Evolutionary conservation across 2,329 filamentous ascomycete species (phyloP), one percentile per base, ranked within the genome.

Genomic region (Xylariaceae sp.): DNA sequence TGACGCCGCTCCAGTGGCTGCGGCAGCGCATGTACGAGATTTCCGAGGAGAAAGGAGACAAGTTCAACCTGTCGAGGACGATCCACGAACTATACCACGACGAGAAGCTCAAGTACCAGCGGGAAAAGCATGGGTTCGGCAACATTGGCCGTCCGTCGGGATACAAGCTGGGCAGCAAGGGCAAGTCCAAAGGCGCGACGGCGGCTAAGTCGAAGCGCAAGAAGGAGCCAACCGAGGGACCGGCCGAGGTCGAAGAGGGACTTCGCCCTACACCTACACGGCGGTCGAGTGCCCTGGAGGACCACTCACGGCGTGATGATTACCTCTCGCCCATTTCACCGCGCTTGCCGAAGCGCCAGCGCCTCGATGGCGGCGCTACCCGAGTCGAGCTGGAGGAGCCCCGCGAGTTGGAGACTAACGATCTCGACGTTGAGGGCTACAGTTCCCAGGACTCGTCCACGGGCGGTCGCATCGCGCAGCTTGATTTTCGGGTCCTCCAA

Each of bases 21-120:
- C 70, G 75, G 3, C 73, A 78, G 24, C 70, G 75, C 9, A 62
- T 78, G 34, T 63, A 71, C 44, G 73, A 78, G 54, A 56, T 77
- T 11, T 63, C 66, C 26, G 40, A 38, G 7, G 59, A 59, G 13
- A 57, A 69, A 27, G 70, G 71, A 1, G 50, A 67, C 2, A 60
- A 61, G 12, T 78, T 78, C 49, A 74, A 68, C 50, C 57, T 78
- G 14, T 65, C 67, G 31, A 68, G 65, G 50, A 70, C 66, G 2
- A 65, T 73, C 2, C 68, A 74, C 36, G 67, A 74, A 48, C 66
- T 78, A 14, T 79, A 78, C 45, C 71, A 75, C 47, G 75, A 79
- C 48, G 56, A 60, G 0, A 77, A 76, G 51, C 56, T 78, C 1
- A 62, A 66, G 11, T 55, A 61, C 2, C 56, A 78, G 7, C 66